These are phyloP conservation scores for Myrica gale DNA, from an alignment of 306 rosid genomes.

Conservation along the genomic window DNA sequence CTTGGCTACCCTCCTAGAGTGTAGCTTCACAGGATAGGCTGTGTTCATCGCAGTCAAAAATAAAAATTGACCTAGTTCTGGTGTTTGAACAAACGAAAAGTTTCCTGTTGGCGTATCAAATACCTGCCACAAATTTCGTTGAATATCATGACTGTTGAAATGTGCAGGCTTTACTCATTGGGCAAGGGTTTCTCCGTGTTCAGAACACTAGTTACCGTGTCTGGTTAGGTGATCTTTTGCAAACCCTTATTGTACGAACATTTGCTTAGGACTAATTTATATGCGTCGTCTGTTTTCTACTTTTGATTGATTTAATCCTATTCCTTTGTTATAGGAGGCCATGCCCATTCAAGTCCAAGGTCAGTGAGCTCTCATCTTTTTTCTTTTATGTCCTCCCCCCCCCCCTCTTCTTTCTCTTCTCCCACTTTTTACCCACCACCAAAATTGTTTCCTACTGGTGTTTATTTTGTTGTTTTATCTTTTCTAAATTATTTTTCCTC, in stretches of 20 bases:
- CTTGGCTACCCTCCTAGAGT: not conserved
- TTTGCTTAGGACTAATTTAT: not conserved
- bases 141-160: not conserved
- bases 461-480: not conserved
- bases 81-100: not conserved
- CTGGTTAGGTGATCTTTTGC: slow-evolving; percentile 13
- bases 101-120: not conserved
- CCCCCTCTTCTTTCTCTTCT: not conserved
- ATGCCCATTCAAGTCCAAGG: slow-evolving; percentile 27
- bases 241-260: not conserved
- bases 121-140: not conserved
- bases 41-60: not conserved
- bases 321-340: slow-evolving; percentile 23
- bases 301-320: not conserved
- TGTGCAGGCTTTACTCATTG: slow-evolving; percentile 23
- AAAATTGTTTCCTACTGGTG: not conserved
- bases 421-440: too few relatives aligned
- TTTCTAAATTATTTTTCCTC: not conserved
- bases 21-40: not conserved
- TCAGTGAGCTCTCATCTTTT: slow-evolving; percentile 22
- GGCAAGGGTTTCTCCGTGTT: slow-evolving; percentile 23
- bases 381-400: not conserved
- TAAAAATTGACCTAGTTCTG: not conserved
- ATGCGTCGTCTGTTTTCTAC: not conserved
- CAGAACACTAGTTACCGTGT: slow-evolving; percentile 31